Base-by-base conservation (phyloP, 1,284 basidiomycete genomes). In the Malassezia yamatoensis region DNA sequence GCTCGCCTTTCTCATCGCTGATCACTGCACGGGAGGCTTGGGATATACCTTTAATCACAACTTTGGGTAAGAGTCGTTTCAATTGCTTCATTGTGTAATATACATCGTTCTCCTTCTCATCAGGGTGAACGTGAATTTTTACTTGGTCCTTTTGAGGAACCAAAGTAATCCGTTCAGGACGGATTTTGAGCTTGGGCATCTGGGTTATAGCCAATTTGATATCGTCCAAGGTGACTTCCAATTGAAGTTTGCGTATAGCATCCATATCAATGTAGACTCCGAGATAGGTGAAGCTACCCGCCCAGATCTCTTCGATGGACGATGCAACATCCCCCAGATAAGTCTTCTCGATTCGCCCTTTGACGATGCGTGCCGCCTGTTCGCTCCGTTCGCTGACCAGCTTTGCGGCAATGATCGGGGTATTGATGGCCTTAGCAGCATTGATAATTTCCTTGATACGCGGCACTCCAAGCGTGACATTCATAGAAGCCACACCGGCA, bases 401-500 rank as follows among this genome's bases (percentile, higher is more conserved):
- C 74, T 88, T 90, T 66, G 90, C 94, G 58, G 90, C 91, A 75
- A 99, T 98, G 74, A 99, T 96, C 1, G 94, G 94, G 3, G 94
- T 98, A 68, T 88, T 93, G 77, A 99, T 98, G 43, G 81, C 77
- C 77, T 96, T 98, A 39, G 93, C 89, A 3, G 91, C 94, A 67
- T 98, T 99, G 80, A 99, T 98, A 68, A 98, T 98, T 77, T 99
- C 94, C 78, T 98, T 98, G 79, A 99, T 98, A 75, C 94, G 91
- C 20, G 94, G 94, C 11, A 98, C 94, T 80, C 94, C 94, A 39
- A 98, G 83, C 1, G 94, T 99, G 65, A 99, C 90, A 78, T 96
- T 98, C 94, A 98, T 99, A 35, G 91, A 94, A 11, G 94, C 94
- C 62, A 99, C 91, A 80, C 94, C 94, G 70, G 94, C 94, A 78